A percentile compares a stretch with the other conserved stretches of the same genome.
These are phyloP conservation scores for Leucaena leucocephala DNA, from an alignment of 306 rosid genomes.

Conservation along the genomic window DNA sequence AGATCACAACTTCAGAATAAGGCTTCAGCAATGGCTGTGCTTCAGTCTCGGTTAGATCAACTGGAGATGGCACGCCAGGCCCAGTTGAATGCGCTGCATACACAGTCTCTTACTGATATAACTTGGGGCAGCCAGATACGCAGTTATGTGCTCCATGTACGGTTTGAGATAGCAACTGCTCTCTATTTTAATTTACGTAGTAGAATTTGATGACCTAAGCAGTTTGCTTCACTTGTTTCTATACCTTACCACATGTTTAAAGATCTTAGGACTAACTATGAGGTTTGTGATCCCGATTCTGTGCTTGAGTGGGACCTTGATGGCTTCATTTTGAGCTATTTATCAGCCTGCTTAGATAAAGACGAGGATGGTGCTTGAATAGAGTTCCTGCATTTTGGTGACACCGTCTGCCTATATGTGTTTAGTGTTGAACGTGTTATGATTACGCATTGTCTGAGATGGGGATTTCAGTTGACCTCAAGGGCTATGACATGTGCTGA, in stretches of 20 bases:
- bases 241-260: slow-evolving; percentile 91
- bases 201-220: slow-evolving; percentile 16
- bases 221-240: slow-evolving; percentile 17
- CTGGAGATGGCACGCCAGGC: slow-evolving; percentile 92
- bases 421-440: slow-evolving; percentile 29
- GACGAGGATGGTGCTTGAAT: slow-evolving; percentile 54
- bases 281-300: slow-evolving; percentile 91
- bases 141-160: slow-evolving; percentile 92
- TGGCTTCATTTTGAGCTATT: slow-evolving; percentile 80
- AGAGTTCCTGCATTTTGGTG: neutral
- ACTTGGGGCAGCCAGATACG: slow-evolving; percentile 98
- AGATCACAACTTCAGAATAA: slow-evolving; percentile 94
- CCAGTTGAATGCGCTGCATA: slow-evolving; percentile 76
- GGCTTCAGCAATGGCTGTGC: slow-evolving; percentile 95
- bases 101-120: slow-evolving; percentile 90
- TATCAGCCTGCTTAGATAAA: slow-evolving; percentile 80
- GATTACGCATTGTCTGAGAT: slow-evolving; percentile 14
- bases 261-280: slow-evolving; percentile 90
- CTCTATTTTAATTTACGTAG: slow-evolving; percentile 2
- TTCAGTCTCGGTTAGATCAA: slow-evolving; percentile 90
- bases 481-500: slow-evolving; percentile 1
- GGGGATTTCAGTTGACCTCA: slow-evolving; percentile 18
- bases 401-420: slow-evolving; percentile 5
- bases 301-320: slow-evolving; percentile 91
- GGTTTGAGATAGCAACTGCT: slow-evolving; percentile 34